Evolutionary conservation across 192 early-diverging fungal genomes (phyloP), one percentile per base, ranked within the genome.

Genomic region (Funneliformis mosseae): DNA sequence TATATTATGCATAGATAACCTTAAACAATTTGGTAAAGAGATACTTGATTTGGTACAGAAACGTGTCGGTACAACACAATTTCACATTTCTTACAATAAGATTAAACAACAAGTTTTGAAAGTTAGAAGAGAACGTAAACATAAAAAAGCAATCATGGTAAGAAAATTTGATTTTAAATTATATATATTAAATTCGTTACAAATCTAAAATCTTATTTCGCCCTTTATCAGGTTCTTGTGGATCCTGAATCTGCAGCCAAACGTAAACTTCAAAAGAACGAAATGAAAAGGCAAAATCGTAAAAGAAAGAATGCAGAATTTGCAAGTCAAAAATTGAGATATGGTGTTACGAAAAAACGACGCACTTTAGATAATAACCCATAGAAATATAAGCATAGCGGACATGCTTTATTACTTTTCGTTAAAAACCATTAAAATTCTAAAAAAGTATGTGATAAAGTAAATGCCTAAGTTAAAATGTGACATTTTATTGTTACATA

Each of bases 21-120:
- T 96, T 66, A 92, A 93, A 81, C 86, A 88, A 55, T 85, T 96
- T 28, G 94, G 92, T 10, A 81, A 89, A n/a, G 94, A 98, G 81
- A 92, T 97, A 1, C 84, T 96, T 48, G 87, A 89, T n/a, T 79
- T 94, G 38, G 80, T 94, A 43, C 94, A 97, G 78, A 91, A 87
- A 64, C 88, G 91, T 8, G 88, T 92, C 7, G 96, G 96, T 8
- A 92, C 93, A 8, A 91, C 90, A 0, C 87, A 83, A 23, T 98
- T 92, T 80, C 88, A 94, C 63, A 73, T 81, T 7, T 83, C 87
- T 1, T 93, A 96, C 82, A 91, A 92, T 77, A 85, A 87, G 42
- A 88, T 95, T 42, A 91, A 93, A 59, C 83, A 89, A 64, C 87
- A 88, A 77, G 89, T 97, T 23, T 84, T 83, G 23, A 81, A 88